These are phyloP conservation scores for Lasiosphaeria hispida DNA, from an alignment of 495 filamentous ascomycete species.

Conservation along the genomic window DNA sequence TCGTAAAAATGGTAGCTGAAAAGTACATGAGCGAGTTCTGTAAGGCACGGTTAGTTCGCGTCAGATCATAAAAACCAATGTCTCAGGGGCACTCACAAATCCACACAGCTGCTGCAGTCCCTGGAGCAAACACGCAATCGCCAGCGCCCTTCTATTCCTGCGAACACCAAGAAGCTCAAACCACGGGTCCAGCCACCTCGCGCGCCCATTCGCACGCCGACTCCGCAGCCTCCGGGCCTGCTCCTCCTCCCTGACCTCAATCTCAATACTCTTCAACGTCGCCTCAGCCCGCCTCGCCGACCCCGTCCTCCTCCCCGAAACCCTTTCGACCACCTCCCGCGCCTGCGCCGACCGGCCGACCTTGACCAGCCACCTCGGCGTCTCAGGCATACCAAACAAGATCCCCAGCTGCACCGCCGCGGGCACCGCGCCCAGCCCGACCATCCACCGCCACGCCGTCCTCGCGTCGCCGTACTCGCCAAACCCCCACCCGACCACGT, in stretches of 20 bases:
- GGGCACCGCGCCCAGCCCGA: constrained; percentile 78
- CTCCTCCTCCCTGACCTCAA: constrained; percentile 66
- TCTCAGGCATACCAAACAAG: constrained; percentile 73
- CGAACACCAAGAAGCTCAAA: constrained; percentile 56
- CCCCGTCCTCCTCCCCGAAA: constrained; percentile 55
- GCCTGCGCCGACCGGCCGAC: constrained; percentile 59
- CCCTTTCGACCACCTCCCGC: constrained; percentile 57
- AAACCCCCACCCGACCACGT: constrained; percentile 70
- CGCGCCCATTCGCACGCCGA: constrained; percentile 23
- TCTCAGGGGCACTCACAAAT: constrained; percentile 56
- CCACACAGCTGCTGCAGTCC: constrained; percentile 87
- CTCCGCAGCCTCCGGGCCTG: constrained; percentile 40
- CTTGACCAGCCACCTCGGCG: constrained; percentile 81
- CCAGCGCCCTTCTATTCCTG: constrained; percentile 73
- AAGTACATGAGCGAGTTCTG: constrained; percentile 95
- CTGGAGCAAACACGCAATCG: constrained; percentile 82
- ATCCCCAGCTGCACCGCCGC: constrained; percentile 67
- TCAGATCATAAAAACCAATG: neutral
- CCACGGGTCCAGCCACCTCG: constrained; percentile 44
- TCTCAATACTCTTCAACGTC: constrained; percentile 63
- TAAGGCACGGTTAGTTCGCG: constrained; percentile 11
- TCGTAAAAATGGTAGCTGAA: constrained; percentile 82
- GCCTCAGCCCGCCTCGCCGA: constrained; percentile 48
- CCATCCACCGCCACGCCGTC: constrained; percentile 83
- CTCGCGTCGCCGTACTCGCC: constrained; percentile 46